Evolutionary conservation across 2,329 filamentous ascomycete species (phyloP).

Genomic region (Botrytis sinoallii): DNA sequence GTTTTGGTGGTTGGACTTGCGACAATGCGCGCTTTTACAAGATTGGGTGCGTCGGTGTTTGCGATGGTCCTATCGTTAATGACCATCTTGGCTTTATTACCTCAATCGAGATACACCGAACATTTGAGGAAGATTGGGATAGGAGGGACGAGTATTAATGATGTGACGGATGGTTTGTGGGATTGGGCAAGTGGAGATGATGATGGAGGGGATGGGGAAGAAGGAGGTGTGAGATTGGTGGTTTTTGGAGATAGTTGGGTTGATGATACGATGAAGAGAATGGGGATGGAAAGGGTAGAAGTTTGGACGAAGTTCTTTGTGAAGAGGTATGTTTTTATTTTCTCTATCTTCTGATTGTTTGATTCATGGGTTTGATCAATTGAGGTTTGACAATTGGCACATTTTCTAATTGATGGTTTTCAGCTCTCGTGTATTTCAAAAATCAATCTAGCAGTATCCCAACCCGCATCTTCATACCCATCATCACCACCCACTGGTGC

Average conservation of each 20-base stretch:
- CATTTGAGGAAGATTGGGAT: slow-evolving; percentile 29
- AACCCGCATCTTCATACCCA: slow-evolving; percentile 27
- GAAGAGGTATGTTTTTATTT: slow-evolving; percentile 30
- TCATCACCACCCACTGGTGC: slow-evolving; percentile 29
- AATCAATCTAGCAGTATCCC: slow-evolving; percentile 33
- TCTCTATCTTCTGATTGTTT: not conserved
- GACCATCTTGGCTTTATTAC: slow-evolving; percentile 27
- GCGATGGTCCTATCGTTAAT: slow-evolving; percentile 29
- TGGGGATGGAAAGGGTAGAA: slow-evolving; percentile 27
- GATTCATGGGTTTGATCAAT: not conserved
- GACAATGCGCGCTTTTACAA: slow-evolving; percentile 22
- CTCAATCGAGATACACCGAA: slow-evolving; percentile 22
- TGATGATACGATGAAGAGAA: slow-evolving; percentile 27
- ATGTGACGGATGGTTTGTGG: slow-evolving; percentile 25
- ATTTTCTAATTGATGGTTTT: not conserved
- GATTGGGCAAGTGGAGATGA: slow-evolving; percentile 25
- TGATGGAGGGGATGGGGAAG: slow-evolving; percentile 14
- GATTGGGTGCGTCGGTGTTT: slow-evolving; percentile 28
- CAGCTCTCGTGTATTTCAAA: slow-evolving; percentile 36
- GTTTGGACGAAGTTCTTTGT: slow-evolving; percentile 34
- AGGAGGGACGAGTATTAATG: slow-evolving; percentile 23
- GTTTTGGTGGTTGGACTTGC: not conserved
- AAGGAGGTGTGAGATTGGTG: slow-evolving; percentile 29
- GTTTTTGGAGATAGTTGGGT: slow-evolving; percentile 38
- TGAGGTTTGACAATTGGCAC: not conserved